These are phyloP conservation scores for Talaromyces sp. DNA, from an alignment of 2,329 filamentous ascomycete species.

Conservation along the genomic window DNA sequence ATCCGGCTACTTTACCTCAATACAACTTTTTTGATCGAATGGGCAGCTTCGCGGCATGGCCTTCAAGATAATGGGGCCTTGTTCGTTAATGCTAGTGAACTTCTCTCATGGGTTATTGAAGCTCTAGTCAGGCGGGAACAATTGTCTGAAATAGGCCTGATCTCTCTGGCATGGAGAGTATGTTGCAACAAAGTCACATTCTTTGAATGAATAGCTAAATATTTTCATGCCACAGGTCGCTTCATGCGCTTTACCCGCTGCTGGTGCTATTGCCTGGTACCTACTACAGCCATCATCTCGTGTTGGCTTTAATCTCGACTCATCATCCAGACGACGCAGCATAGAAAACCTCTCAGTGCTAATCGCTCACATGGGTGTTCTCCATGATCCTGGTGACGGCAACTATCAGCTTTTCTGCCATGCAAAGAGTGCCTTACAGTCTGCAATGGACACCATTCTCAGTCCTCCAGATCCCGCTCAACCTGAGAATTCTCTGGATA, in stretches of 20 bases:
- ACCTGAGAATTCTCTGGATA: slow-evolving; percentile 9
- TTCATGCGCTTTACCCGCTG: slow-evolving; percentile 14
- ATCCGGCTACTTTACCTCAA: slow-evolving; percentile 14
- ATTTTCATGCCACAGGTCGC: slow-evolving; percentile 5
- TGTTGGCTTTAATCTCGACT: slow-evolving; percentile 9
- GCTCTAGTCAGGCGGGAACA: slow-evolving; percentile 17
- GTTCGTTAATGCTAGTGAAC: slow-evolving; percentile 14
- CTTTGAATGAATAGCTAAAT: neutral
- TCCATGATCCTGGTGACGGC: slow-evolving; percentile 16
- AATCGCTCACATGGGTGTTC: slow-evolving; percentile 13
- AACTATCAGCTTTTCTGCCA: slow-evolving; percentile 17
- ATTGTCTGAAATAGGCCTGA: slow-evolving; percentile 5
- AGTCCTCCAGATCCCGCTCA: slow-evolving; percentile 5
- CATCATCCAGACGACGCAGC: slow-evolving; percentile 11
- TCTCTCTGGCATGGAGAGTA: slow-evolving; percentile 17
- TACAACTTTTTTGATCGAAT: slow-evolving; percentile 17
- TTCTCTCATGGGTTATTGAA: slow-evolving; percentile 16
- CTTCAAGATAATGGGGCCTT: slow-evolving; percentile 1
- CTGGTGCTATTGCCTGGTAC: slow-evolving; percentile 16
- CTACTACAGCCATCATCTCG: slow-evolving; percentile 13
- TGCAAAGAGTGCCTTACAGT: slow-evolving; percentile 14
- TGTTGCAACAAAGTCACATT: neutral
- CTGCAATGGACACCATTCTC: slow-evolving; percentile 18
- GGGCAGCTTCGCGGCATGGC: slow-evolving; percentile 15
- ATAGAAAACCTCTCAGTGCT: slow-evolving; percentile 16